These are phyloP conservation scores for Pyrenophora tritici-repentis DNA, from an alignment of 2,329 filamentous ascomycete genomes.

Conservation along the genomic window DNA sequence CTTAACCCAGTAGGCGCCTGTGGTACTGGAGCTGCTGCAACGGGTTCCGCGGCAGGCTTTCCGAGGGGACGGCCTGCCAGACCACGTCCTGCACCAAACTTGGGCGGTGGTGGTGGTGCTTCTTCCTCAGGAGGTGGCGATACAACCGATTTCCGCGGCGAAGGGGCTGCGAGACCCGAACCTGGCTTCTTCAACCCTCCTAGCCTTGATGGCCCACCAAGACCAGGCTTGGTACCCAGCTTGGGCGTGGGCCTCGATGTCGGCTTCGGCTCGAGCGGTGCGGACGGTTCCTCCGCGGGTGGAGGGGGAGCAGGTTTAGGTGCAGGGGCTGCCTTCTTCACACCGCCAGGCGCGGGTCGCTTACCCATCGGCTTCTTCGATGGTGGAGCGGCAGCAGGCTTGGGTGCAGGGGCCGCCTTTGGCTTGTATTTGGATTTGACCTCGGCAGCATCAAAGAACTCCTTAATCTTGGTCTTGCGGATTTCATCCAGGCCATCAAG, in stretches of 20 bases:
- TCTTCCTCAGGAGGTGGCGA: slow-evolving; percentile 53
- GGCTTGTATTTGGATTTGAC: slow-evolving; percentile 92
- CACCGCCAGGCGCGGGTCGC: slow-evolving; percentile 56
- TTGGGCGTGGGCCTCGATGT: slow-evolving; percentile 57
- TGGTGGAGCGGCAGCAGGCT: slow-evolving; percentile 55
- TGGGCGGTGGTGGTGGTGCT: slow-evolving; percentile 56
- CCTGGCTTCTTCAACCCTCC: slow-evolving; percentile 53
- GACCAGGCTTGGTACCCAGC: slow-evolving; percentile 48
- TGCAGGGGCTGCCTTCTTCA: slow-evolving; percentile 57
- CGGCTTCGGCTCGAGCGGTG: slow-evolving; percentile 63
- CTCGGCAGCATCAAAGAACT: slow-evolving; percentile 80
- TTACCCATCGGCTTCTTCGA: slow-evolving; percentile 54
- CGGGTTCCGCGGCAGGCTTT: slow-evolving; percentile 77
- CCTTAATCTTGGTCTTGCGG: slow-evolving; percentile 92
- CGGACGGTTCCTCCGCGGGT: slow-evolving; percentile 53
- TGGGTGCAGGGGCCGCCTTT: slow-evolving; percentile 69
- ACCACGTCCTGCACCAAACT: slow-evolving; percentile 69
- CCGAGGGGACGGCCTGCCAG: slow-evolving; percentile 84
- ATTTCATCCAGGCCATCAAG: slow-evolving; percentile 94
- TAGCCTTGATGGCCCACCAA: slow-evolving; percentile 42
- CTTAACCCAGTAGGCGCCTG: slow-evolving; percentile 67
- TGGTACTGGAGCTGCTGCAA: slow-evolving; percentile 47
- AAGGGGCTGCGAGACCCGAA: slow-evolving; percentile 44
- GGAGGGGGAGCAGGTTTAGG: slow-evolving; percentile 45
- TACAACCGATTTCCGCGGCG: slow-evolving; percentile 51